Percentiles rank a stretch among this genome's conserved stretches.
These are phyloP conservation scores for Neonectria punicea DNA, from an alignment of 2,329 filamentous ascomycete species.

Conservation along the genomic window DNA sequence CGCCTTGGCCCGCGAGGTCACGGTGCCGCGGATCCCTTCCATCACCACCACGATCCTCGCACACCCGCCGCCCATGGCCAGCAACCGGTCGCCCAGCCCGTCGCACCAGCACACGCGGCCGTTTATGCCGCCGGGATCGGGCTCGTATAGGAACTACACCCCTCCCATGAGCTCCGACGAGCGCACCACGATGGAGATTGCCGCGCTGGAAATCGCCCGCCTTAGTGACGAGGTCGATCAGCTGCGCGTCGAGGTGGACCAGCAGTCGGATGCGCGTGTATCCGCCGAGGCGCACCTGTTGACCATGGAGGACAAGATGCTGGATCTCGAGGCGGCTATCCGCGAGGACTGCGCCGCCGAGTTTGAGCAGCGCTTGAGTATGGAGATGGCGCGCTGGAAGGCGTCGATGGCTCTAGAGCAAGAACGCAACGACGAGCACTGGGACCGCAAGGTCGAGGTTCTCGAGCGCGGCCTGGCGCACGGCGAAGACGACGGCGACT, in stretches of 20 bases:
- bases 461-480: constrained; percentile 60
- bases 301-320: constrained; percentile 72
- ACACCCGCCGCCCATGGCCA: constrained; percentile 43
- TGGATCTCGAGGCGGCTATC: constrained; percentile 81
- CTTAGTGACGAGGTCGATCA: constrained; percentile 78
- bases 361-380: constrained; percentile 80
- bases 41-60: constrained; percentile 76
- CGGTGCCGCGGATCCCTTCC: constrained; percentile 87
- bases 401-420: constrained; percentile 80
- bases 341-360: constrained; percentile 90
- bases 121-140: constrained; percentile 53
- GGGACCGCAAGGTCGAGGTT: constrained; percentile 85
- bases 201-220: constrained; percentile 82
- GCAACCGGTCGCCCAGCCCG: constrained; percentile 43
- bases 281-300: constrained; percentile 79
- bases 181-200: constrained; percentile 81
- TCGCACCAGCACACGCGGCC: constrained; percentile 51
- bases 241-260: constrained; percentile 73
- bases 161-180: constrained; percentile 58
- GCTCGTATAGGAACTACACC: constrained; percentile 52
- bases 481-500: constrained; percentile 55
- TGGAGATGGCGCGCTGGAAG: constrained; percentile 86
- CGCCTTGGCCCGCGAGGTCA: constrained; percentile 90
- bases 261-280: constrained; percentile 75
- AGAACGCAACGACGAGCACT: constrained; percentile 83